Base-by-base conservation (phyloP, 1,284 basidiomycete species). In the Paramarasmius palmivorus region DNA sequence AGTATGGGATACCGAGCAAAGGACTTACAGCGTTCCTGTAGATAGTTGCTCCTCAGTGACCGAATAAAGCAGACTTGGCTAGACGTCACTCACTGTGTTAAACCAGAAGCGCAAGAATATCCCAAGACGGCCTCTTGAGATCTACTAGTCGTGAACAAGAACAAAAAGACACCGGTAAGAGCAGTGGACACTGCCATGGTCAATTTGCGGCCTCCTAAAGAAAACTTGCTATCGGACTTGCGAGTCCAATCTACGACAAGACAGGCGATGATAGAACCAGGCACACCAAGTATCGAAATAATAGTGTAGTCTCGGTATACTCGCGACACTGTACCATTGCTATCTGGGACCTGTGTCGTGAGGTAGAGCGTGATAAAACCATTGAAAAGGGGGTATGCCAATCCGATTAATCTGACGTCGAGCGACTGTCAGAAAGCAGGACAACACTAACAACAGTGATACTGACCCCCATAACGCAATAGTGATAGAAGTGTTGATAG, bases 341-440 rank as follows among this genome's bases (percentile, higher is more conserved):
- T 67, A 2, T 57, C 48, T 3, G 73, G 57, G 50, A 75, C 68
- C 39, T 73, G 73, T 19, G 70, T 65, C 22, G 66, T 65, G 37
- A 86, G 75, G 63, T 85, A 84, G 0, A 78, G 65, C 3, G 78
- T 74, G 20, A 83, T 70, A 70, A 81, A 83, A 7, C 67, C 63
- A 60, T 74, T 80, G 66, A 79, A 84, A 1, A 86, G 69, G 0
- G 84, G 84, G 63, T 82, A 86, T 1, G 83, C 83, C 4, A 84
- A 74, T 23, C 83, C 83, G 52, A 86, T 78, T 25, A 79, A 63
- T 23, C 76, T 74, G 65, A 42, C 50, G 25, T 32, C 32, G 17
- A 23, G 25, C 38, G 8, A 17, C n/a, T n/a, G n/a, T 17, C 26
- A 19, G 17, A 32, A 47, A 34, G 23, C 36, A 37, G 23, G 19